phyloP scores from a whole-genome alignment of 305 asterid species.

The Stenogyne calaminthoides region DNA sequence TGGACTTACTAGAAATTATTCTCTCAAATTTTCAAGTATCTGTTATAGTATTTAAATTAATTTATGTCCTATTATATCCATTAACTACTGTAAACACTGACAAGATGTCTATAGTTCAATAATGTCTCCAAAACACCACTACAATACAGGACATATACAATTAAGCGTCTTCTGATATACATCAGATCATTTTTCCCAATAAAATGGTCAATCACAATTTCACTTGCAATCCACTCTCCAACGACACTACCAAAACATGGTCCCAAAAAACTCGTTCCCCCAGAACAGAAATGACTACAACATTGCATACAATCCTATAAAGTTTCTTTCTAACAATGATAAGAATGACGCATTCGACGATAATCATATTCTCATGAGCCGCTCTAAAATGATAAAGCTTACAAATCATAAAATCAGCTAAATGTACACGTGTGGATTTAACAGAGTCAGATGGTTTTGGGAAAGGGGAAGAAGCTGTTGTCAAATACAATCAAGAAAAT shows the following conservation, averaged over 20 bases:
- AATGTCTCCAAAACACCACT: neutral
- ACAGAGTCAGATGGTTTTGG: neutral
- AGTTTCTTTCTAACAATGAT: neutral
- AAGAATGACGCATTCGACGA: neutral
- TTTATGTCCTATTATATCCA: neutral
- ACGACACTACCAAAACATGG: neutral
- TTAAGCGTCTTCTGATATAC: too few relatives aligned
- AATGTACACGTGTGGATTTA: too few relatives aligned
- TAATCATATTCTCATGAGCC: neutral
- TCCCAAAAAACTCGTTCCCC: neutral
- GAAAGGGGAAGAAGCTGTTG: neutral
- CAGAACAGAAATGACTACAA: neutral
- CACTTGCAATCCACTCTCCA: neutral
- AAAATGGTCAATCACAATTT: neutral
- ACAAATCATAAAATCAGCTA: too few relatives aligned
- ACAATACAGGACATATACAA: neutral
- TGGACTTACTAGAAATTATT: neutral
- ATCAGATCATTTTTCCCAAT: neutral
- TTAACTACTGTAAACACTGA: neutral
- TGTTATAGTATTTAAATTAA: neutral
- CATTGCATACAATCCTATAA: neutral
- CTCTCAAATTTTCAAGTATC: neutral
- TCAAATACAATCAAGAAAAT: constrained; percentile 5
- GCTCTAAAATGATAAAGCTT: neutral
- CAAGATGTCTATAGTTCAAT: neutral